phyloP scores from a whole-genome alignment of 2,329 filamentous ascomycete species.

The Monosporascus sp. region DNA sequence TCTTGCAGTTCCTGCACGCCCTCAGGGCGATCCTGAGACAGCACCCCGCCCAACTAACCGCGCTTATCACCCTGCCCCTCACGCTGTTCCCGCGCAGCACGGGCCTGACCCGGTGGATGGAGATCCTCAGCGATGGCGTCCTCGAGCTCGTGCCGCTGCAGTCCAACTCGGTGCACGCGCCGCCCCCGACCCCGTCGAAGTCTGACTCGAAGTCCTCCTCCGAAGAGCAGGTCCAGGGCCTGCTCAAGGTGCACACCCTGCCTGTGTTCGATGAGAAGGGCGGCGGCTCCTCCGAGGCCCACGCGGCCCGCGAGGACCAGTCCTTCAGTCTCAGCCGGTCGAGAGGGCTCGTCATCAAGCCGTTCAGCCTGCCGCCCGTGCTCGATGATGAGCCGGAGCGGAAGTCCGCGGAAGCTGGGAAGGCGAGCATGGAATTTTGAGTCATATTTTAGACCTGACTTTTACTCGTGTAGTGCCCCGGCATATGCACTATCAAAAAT shows the following conservation, averaged over 20 bases:
- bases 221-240: slow-evolving; percentile 77
- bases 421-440: slow-evolving; percentile 71
- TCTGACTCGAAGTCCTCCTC: slow-evolving; percentile 35
- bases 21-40: slow-evolving; percentile 70
- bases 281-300: slow-evolving; percentile 64
- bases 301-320: slow-evolving; percentile 73
- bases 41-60: slow-evolving; percentile 59
- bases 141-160: slow-evolving; percentile 74
- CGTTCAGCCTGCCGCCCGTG: slow-evolving; percentile 82
- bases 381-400: slow-evolving; percentile 58
- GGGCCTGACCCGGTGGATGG: slow-evolving; percentile 79
- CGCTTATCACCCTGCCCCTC: slow-evolving; percentile 71
- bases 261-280: slow-evolving; percentile 86
- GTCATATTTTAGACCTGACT: neutral
- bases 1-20: slow-evolving; percentile 76
- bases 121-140: slow-evolving; percentile 78
- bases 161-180: slow-evolving; percentile 45
- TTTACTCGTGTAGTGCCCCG: too few species aligned
- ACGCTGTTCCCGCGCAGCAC: slow-evolving; percentile 71
- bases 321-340: slow-evolving; percentile 82
- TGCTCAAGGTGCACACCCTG: slow-evolving; percentile 76
- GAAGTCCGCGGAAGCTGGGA: slow-evolving; percentile 47
- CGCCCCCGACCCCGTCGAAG: slow-evolving; percentile 45
- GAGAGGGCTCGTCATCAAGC: slow-evolving; percentile 76
- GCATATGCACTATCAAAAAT: too few species aligned